Percentiles rank a stretch among this genome's conserved stretches.
phyloP scores from a whole-genome alignment of 1,284 basidiomycete species.

The Cystodermella granulosa region DNA sequence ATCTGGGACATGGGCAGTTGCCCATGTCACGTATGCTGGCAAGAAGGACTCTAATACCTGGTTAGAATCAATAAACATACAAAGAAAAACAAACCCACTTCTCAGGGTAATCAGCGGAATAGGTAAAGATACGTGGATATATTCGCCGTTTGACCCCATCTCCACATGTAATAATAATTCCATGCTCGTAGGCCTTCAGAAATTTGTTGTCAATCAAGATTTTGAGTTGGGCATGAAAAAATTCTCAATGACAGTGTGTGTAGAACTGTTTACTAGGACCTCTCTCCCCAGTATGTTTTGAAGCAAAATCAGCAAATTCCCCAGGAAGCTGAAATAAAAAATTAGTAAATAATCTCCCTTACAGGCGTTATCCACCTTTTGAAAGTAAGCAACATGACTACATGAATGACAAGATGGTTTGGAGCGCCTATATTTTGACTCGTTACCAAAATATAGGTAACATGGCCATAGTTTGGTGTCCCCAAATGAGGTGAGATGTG shows the following conservation, averaged over 20 bases:
- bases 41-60: constrained; percentile 26
- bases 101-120: constrained; percentile 42
- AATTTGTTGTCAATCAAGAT: constrained; percentile 8
- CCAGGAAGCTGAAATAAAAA: constrained; percentile 13
- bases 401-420: constrained; percentile 15
- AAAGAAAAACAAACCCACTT: constrained; percentile 25
- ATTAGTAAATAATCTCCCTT: neutral
- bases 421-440: constrained; percentile 23
- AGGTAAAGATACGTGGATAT: constrained; percentile 34
- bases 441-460: constrained; percentile 24
- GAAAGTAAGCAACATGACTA: constrained; percentile 15
- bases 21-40: constrained; percentile 25
- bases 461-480: constrained; percentile 30
- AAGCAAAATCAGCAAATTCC: neutral
- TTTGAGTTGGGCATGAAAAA: constrained; percentile 17
- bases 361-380: constrained; percentile 4
- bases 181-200: constrained; percentile 22
- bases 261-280: neutral
- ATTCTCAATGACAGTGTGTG: neutral
- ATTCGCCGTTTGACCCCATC: constrained; percentile 11
- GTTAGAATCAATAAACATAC: constrained; percentile 1
- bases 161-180: constrained; percentile 18
- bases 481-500: constrained; percentile 33
- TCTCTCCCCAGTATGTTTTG: neutral
- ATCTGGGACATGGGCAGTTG: constrained; percentile 26